Conservation (phyloP, 768 basidiomycete genomes). For the Gymnopilus dilepis region DNA sequence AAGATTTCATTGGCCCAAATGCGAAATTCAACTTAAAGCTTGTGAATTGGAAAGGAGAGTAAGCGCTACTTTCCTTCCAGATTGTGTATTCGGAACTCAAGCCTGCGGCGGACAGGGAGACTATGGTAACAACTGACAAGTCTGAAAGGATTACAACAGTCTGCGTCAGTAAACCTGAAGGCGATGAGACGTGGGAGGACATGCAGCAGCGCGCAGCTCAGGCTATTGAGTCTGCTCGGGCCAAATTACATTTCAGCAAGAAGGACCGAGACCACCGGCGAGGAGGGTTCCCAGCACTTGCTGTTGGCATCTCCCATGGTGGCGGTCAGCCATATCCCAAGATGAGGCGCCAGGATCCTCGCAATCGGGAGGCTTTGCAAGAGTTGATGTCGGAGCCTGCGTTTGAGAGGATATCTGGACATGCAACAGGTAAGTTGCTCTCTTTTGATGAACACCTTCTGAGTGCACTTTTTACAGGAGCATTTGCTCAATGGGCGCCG, state of each 20-base stretch:
- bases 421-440: conserved; percentile 1
- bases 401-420: neutral
- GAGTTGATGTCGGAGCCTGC: neutral
- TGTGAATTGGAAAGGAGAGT: neutral
- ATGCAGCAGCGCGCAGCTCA: neutral
- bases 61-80: neutral
- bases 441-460: too few relatives aligned
- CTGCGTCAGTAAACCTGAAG: neutral
- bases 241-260: neutral
- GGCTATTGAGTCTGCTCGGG: neutral
- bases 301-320: conserved; percentile 1
- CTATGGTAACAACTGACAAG: neutral
- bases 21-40: neutral
- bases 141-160: neutral
- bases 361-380: neutral
- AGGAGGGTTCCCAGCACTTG: neutral
- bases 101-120: neutral
- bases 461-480: neutral
- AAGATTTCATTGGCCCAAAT: neutral
- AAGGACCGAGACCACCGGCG: neutral
- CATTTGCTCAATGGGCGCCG: neutral
- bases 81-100: neutral
- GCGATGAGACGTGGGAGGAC: neutral
- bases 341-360: neutral
- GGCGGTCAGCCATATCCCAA: neutral